phyloP scores from a whole-genome alignment of 2,329 filamentous ascomycete species.

The Penicillium sp. region DNA sequence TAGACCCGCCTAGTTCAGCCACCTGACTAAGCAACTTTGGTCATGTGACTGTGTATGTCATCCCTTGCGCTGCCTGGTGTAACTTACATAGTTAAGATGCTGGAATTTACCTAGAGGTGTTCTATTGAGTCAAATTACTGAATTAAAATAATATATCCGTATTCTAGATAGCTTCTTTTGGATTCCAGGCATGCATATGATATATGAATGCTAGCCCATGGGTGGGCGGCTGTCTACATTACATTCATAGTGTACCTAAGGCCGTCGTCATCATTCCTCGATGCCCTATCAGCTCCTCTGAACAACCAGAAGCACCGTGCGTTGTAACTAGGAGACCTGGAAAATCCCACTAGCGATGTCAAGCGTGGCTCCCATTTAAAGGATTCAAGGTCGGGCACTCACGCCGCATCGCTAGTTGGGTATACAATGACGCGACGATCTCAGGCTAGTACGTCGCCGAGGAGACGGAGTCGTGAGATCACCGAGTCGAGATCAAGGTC shows the following conservation, averaged over 20 bases:
- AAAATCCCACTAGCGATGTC: neutral
- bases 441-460: slow-evolving; percentile 12
- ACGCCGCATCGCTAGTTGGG: slow-evolving; percentile 15
- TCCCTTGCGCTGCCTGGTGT: no score
- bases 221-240: neutral
- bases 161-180: neutral
- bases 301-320: neutral
- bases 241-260: neutral
- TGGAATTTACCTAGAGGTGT: no score
- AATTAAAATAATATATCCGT: neutral
- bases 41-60: no score
- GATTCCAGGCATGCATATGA: neutral
- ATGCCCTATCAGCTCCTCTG: neutral
- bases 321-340: neutral
- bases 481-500: neutral
- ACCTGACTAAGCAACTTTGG: no score
- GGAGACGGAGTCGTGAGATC: slow-evolving; percentile 15
- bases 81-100: no score
- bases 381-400: slow-evolving; percentile 10
- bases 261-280: neutral
- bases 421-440: slow-evolving; percentile 22
- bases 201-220: neutral
- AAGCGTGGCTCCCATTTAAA: neutral
- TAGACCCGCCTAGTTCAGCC: no score
- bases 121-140: neutral